A percentile compares a stretch with the other conserved stretches of the same genome.
phyloP scores from a whole-genome alignment of 129 eudicot species.

The Erigeron canadensis region DNA sequence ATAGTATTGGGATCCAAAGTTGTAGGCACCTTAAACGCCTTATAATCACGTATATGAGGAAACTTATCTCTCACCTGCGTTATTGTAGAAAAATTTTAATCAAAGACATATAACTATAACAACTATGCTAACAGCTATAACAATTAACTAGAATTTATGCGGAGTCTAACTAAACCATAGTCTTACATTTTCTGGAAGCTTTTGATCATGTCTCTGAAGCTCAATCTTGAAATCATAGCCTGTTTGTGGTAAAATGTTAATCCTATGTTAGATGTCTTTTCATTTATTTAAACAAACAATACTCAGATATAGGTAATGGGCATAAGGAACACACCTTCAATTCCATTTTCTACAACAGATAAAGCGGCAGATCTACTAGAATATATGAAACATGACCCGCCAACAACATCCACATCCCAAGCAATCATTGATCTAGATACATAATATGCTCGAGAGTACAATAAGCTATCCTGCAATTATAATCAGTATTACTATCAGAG shows the following conservation, averaged over 20 bases:
- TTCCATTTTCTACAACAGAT: slow-evolving; percentile 43
- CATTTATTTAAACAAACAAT: slow-evolving; percentile 14
- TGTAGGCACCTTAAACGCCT: slow-evolving; percentile 52
- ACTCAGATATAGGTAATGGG: not conserved
- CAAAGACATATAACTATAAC: not conserved
- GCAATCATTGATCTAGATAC: slow-evolving; percentile 69
- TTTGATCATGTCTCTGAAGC: slow-evolving; percentile 46
- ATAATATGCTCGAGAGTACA: slow-evolving; percentile 72
- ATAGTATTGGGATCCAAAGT: slow-evolving; percentile 45
- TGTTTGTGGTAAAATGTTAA: slow-evolving; percentile 35
- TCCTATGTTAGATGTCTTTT: not conserved
- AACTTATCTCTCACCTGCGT: slow-evolving; percentile 69
- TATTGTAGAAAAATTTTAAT: slow-evolving; percentile 4
- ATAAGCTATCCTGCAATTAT: slow-evolving; percentile 60
- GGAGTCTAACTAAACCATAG: not conserved
- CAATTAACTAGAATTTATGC: too few species aligned
- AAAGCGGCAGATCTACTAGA: slow-evolving; percentile 70
- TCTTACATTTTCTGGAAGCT: slow-evolving; percentile 69
- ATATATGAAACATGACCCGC: slow-evolving; percentile 59
- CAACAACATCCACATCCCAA: slow-evolving; percentile 62
- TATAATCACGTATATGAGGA: slow-evolving; percentile 78
- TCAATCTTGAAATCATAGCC: slow-evolving; percentile 58
- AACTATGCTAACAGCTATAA: not conserved
- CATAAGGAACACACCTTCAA: slow-evolving; percentile 48
- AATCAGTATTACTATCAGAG: not conserved